A percentile compares a stretch with the other conserved stretches of the same genome.
Evolutionary conservation across 257 asterid genomes (phyloP).

Genomic region (Vinca minor): DNA sequence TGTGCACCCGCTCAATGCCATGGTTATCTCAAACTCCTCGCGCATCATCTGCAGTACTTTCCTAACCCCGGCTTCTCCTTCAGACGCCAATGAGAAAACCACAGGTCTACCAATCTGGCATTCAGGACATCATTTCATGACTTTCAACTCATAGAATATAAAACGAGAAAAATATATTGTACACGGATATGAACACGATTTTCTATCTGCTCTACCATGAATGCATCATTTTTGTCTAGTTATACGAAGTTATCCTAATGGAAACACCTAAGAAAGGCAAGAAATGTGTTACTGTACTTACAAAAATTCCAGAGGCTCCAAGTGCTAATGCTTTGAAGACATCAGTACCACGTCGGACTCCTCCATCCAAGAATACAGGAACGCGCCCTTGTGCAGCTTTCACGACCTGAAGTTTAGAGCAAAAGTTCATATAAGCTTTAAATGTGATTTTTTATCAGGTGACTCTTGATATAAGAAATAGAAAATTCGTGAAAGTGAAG

Average conservation of each 20-base stretch:
- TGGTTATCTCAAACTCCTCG: constrained; percentile 82
- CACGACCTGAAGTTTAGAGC: constrained; percentile 50
- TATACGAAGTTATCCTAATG: no score
- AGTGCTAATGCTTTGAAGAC: constrained; percentile 94
- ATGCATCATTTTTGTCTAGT: background rate
- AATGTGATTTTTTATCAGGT: background rate
- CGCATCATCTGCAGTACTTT: constrained; percentile 88
- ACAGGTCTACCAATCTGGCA: constrained; percentile 87
- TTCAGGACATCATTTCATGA: background rate
- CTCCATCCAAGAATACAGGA: constrained; percentile 96
- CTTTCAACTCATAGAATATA: background rate
- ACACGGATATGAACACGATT: no score
- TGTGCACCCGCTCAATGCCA: constrained; percentile 90
- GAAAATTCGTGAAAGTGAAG: background rate
- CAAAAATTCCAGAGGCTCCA: constrained; percentile 92
- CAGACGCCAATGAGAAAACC: constrained; percentile 81
- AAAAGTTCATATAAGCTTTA: constrained; percentile 5
- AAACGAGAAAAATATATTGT: background rate
- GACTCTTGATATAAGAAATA: background rate
- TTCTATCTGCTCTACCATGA: no score
- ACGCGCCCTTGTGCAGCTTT: constrained; percentile 89
- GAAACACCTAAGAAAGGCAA: no score
- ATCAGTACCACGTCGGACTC: constrained; percentile 92
- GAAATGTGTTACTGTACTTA: constrained; percentile 31
- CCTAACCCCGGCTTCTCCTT: constrained; percentile 79